A percentile compares a stretch with the other conserved stretches of the same genome.
phyloP scores from a whole-genome alignment of 257 asterid species.

The Vinca minor region DNA sequence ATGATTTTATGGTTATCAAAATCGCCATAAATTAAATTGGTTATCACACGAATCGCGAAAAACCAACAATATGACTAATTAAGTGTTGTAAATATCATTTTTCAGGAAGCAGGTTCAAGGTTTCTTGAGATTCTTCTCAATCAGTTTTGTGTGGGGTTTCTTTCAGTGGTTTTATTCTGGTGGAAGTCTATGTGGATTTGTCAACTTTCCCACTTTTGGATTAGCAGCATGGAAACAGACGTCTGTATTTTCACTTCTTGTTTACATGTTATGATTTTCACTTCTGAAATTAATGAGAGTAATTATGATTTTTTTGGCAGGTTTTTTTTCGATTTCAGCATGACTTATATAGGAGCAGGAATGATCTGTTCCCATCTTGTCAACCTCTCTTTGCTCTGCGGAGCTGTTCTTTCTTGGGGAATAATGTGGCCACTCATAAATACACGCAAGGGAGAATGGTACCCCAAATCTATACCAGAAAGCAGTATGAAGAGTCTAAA shows the following conservation, averaged over 20 bases:
- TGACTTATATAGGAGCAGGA: conserved; percentile 48
- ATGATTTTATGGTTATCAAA: neutral
- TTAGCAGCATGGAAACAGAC: conserved; percentile 67
- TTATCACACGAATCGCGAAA: neutral
- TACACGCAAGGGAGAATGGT: conserved; percentile 37
- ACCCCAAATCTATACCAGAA: conserved; percentile 24
- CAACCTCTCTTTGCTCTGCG: conserved; percentile 41
- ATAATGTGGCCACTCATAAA: conserved; percentile 48
- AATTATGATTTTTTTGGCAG: conserved; percentile 19
- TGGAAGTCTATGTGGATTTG: conserved; percentile 60
- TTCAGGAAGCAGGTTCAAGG: conserved; percentile 76
- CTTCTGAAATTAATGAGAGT: too few relatives aligned
- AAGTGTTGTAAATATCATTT: neutral
- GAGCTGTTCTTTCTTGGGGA: conserved; percentile 51
- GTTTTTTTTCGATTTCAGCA: conserved; percentile 47
- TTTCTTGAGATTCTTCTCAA: conserved; percentile 58
- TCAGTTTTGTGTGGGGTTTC: conserved; percentile 79
- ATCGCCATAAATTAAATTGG: neutral
- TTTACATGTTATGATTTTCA: neutral
- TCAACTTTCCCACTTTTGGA: conserved; percentile 70
- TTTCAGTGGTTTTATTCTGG: conserved; percentile 89
- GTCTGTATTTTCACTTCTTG: conserved; percentile 22
- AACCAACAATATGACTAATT: too few relatives aligned
- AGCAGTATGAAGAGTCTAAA: conserved; percentile 45
- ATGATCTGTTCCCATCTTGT: conserved; percentile 54